Evolutionary conservation across 805 yeast species (phyloP), one percentile per base, ranked within the genome.

Genomic region (Saccharomycopsis javanensis): DNA sequence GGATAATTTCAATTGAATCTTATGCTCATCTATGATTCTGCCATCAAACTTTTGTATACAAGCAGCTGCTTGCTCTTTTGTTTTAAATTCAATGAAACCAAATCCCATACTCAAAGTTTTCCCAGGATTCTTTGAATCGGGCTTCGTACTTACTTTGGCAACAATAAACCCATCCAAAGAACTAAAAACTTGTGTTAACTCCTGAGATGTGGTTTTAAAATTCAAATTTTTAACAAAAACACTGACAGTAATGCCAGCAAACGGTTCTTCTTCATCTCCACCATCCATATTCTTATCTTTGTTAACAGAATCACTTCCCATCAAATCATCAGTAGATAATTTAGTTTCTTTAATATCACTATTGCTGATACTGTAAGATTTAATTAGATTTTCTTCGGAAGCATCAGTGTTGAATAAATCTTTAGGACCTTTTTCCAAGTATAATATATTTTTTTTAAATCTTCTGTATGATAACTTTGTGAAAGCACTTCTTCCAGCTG

Each of bases 341-440:
- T 76, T 76, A 16, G 77, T 76, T 62, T 76, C 80, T 55, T 72
- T 74, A 15, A 62, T 70, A 18, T 60, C 54, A 6, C 46, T 54
- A 6, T 56, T 46, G 20, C 54, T 59, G 15, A 28, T 42, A 10
- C 34, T 33, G n/a, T 73, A 79, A n/a, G 68, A 72, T 6, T 69
- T 69, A 7, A 64, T 67, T 20, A 64, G 67, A 13, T 63, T 68
- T 16, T 69, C 64, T 37, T 75, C 80, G 42, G 66, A 68, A 1
- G 60, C 61, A 8, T 71, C 64, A 3, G 80, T 76, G 0, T 80
- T 79, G 70, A 94, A 87, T 60, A 91, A 75, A 60, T 81, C 87
- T 65, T 79, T 80, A 23, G 99, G 99, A 0, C 98, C 99, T 71
- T 92, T 92, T 68, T 94, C 99, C 60, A 94, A 74, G 67, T 94